Evolutionary conservation across 2,329 filamentous ascomycete genomes (phyloP), one percentile per base, ranked within the genome.

Genomic region (Exophiala alcalophila): DNA sequence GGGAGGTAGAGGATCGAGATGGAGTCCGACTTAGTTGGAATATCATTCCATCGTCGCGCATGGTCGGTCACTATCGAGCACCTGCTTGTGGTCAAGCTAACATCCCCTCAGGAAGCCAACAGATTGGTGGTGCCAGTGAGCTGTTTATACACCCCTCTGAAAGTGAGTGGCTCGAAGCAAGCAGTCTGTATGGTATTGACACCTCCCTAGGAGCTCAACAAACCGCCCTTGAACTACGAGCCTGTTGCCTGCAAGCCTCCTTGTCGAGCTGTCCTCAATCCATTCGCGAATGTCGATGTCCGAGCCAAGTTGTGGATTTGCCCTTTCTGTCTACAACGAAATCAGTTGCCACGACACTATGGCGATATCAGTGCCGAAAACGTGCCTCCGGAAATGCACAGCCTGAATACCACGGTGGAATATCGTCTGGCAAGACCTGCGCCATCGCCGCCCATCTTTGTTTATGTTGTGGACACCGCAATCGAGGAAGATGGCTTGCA

Each of bases 21-120:
- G 92, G 92, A 49, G 81, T 97, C 61, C 83, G 92, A 52, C 77
- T 98, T 55, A 96, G 91, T 70, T 98, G 92, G 92, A 98, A 98
- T 65, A 94, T 94, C 49, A 94, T 98, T 62, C 92, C 92, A 35
- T 96, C 90, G 73, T 91, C 91, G 61, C 88, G 92, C 65, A 96
- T 98, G 89, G 90, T 88, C 59, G 58, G 77, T 70, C 23, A 36
- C 16, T 21, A 31, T 23, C 40, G 24, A n/a, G 29, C n/a, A n/a
- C 37, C 38, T 28, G 30, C 46, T 45, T 19, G 31, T 39, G 47
- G 49, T 47, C 42, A 39, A 40, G 54, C 56, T 63, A 50, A 68
- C 51, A 57, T 49, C 57, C 53, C 55, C 53, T 19, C 59, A 94
- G 86, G 90, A 96, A 82, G 90, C 90, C 43, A 95, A 89, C 47